phyloP scores from a whole-genome alignment of 805 yeast genomes.

The Candida germanica region DNA sequence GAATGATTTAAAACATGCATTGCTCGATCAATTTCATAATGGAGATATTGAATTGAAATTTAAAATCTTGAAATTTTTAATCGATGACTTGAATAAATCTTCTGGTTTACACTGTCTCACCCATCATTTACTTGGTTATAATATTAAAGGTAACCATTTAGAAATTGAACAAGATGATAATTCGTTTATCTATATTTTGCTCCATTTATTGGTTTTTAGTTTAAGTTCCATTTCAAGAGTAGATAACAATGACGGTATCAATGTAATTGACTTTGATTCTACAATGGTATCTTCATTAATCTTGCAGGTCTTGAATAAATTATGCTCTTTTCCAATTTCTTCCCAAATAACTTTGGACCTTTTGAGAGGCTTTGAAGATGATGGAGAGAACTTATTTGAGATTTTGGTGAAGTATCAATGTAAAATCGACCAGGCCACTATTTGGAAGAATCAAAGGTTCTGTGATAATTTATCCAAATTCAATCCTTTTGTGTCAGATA shows the following conservation, averaged over 20 bases:
- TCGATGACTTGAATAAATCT: conserved; percentile 40
- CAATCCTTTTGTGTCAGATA: conserved; percentile 34
- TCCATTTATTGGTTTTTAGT: conserved; percentile 48
- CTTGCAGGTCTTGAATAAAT: conserved; percentile 59
- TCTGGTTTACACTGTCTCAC: conserved; percentile 51
- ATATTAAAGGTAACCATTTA: conserved; percentile 42
- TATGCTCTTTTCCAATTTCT: conserved; percentile 57
- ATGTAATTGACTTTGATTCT: conserved; percentile 49
- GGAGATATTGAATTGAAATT: conserved; percentile 49
- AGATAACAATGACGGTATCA: conserved; percentile 30
- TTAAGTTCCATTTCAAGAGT: conserved; percentile 39
- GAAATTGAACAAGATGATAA: conserved; percentile 61
- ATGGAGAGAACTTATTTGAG: conserved; percentile 44
- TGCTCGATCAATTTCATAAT: conserved; percentile 60
- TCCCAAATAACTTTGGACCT: conserved; percentile 48
- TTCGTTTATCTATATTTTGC: conserved; percentile 43
- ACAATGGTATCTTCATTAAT: conserved; percentile 55
- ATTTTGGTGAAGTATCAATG: conserved; percentile 52
- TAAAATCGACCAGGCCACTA: conserved; percentile 49
- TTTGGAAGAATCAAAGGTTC: conserved; percentile 52
- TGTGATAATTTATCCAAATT: conserved; percentile 32
- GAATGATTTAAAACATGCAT: conserved; percentile 64
- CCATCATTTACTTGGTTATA: conserved; percentile 79
- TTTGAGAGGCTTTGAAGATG: conserved; percentile 41
- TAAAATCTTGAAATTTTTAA: conserved; percentile 57